Evolutionary conservation across 176 grass and related monocot genomes (phyloP), one percentile per base, ranked within the genome.

Genomic region (Oryza glaberrima): DNA sequence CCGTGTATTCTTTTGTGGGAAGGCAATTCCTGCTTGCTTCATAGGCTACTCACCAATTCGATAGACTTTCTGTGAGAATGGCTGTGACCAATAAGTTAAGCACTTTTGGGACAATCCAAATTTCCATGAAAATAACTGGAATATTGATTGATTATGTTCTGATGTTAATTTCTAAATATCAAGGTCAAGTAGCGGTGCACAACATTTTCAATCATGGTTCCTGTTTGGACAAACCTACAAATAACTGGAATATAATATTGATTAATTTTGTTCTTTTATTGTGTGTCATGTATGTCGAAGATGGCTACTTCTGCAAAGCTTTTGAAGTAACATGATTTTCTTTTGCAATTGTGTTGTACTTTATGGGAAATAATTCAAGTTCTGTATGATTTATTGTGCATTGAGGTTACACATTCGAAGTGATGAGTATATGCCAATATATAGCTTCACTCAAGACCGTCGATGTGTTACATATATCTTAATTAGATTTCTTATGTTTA

Each of bases 331-430:
- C n/a, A 23, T 22, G 56, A 10, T 63, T 58, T 20, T 63, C 20
- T 23, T 63, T 9, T 60, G 19, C 19, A 60, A 75, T 2, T 49
- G 20, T 65, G 69, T 19, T 56, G 51, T 56, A 56, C 51, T 56
- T 56, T 56, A 17, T 56, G 14, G 51, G 16, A 56, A 56, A 56
- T 56, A 56, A 56, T 19, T 56, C 51, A 56, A 56, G 11, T 32
- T 71, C 7, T 81, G 45, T 20, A 64, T 77, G 54, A 15, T 12
- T 58, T 65, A 69, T 35, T 65, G 70, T 69, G 30, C 34, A 80
- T 72, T 1, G 19, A 61, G 8, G 36, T 9, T 20, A 69, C 25
- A 70, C 51, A 9, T 35, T 70, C 22, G 76, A 63, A 44, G 85
- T 0, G 4, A 69, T 1, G 2, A 32, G 30, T 25, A 14, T 69